Percentiles rank a stretch among this genome's conserved stretches.
phyloP scores from a whole-genome alignment of 2,329 filamentous ascomycete genomes.

The Volutella citrinella region DNA sequence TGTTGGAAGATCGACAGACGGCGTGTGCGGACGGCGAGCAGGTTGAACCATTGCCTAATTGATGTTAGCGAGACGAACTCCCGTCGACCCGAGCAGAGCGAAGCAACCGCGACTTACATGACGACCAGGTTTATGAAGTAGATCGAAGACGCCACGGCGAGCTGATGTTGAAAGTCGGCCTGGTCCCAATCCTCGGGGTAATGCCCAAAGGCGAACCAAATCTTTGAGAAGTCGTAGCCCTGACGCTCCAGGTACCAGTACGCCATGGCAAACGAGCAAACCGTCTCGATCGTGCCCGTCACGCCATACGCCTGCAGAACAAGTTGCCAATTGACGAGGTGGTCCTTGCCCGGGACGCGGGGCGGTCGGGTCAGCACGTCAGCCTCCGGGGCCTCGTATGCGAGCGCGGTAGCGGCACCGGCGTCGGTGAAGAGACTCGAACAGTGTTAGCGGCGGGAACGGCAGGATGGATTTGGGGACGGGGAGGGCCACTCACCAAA shows the following conservation, averaged over 20 bases:
- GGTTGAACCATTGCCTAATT: conserved; percentile 64
- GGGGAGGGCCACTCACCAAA: conserved; percentile 42
- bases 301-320: conserved; percentile 71
- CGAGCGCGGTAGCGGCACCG: conserved; percentile 67
- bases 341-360: conserved; percentile 64
- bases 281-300: conserved; percentile 62
- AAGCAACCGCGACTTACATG: conserved; percentile 46
- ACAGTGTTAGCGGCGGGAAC: conserved; percentile 1
- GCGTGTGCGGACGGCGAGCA: conserved; percentile 66
- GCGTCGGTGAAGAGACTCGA: conserved; percentile 72
- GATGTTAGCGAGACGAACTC: conserved; percentile 9
- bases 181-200: conserved; percentile 48
- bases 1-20: conserved; percentile 69
- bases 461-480: not conserved
- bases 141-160: conserved; percentile 67
- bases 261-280: conserved; percentile 60
- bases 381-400: conserved; percentile 76
- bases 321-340: conserved; percentile 70
- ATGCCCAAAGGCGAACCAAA: conserved; percentile 67
- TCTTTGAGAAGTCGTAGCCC: conserved; percentile 60
- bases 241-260: conserved; percentile 63
- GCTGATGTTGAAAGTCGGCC: conserved; percentile 51
- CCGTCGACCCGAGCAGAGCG: not conserved
- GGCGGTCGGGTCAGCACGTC: conserved; percentile 15
- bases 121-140: conserved; percentile 81